Evolutionary conservation across 306 rosid species (phyloP).

Genomic region (Pachyrhizus erosus): DNA sequence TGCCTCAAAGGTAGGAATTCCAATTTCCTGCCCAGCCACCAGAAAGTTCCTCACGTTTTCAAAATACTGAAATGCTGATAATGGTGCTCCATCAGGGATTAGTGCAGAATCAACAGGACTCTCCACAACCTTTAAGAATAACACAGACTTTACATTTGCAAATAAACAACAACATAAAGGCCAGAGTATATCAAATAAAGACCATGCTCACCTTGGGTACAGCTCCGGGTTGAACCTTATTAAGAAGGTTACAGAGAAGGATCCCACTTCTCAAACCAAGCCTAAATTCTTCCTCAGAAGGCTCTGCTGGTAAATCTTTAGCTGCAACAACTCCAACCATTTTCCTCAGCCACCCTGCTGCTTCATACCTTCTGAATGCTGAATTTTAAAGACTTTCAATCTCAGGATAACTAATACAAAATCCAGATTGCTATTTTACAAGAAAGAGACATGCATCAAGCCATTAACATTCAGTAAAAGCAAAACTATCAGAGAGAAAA

Average conservation of each 20-base stretch:
- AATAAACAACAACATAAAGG: background rate
- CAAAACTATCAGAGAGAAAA: conserved; percentile 18
- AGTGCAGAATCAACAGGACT: conserved; percentile 82
- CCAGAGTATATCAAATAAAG: background rate
- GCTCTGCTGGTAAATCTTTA: conserved; percentile 94
- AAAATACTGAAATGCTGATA: conserved; percentile 92
- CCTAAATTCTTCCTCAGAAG: conserved; percentile 95
- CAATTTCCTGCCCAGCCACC: conserved; percentile 81
- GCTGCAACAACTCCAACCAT: conserved; percentile 97
- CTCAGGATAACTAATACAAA: conserved; percentile 18
- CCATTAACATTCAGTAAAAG: background rate
- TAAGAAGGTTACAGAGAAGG: conserved; percentile 85
- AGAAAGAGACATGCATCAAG: conserved; percentile 26
- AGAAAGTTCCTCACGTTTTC: conserved; percentile 93
- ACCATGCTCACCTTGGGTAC: conserved; percentile 73
- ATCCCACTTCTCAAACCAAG: conserved; percentile 97
- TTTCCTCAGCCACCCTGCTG: conserved; percentile 97
- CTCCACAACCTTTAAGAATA: conserved; percentile 79
- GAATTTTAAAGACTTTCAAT: conserved; percentile 31
- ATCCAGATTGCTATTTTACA: conserved; percentile 15
- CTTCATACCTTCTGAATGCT: conserved; percentile 91
- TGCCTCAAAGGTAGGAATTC: conserved; percentile 88
- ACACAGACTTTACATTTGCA: background rate
- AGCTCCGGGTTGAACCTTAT: conserved; percentile 84
- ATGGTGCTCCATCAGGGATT: conserved; percentile 88